Evolutionary conservation across 2,329 filamentous ascomycete genomes (phyloP), one percentile per base, ranked within the genome.

Genomic region (Aspergillus jensenii): DNA sequence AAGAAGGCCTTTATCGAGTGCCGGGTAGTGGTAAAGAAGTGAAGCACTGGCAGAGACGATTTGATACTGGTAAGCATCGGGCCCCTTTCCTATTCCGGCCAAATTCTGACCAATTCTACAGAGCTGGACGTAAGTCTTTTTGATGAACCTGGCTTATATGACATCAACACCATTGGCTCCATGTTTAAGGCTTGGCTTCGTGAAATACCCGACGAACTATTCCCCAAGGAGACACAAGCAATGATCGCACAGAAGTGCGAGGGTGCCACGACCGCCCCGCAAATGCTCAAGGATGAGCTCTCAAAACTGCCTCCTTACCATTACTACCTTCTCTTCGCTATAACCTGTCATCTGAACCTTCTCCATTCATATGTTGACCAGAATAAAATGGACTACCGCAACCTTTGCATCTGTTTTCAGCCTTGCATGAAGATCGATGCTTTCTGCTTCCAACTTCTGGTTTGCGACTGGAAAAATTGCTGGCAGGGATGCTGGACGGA

Each of bases 321-420:
- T 77, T 98, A 98, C 77, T 97, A 98, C 71, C 88, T 98, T 14
- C 86, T 98, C 6, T 98, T 98, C 73, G 93, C 93, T 67, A 96
- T 97, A 67, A 98, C 93, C 35, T 97, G 93, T 75, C 93, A 98
- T 69, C 87, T 98, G 49, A 96, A 92, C 67, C 84, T 97, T 25
- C 83, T 98, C 9, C 87, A 96, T 66, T 92, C 91, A 1, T 93
- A 96, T 74, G 90, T 92, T 23, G 91, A 96, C 63, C 93, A 93
- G 80, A 98, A 97, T 83, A 96, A 96, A 79, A 98, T 98, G 93
- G 91, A 96, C 71, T 96, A 93, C 72, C 87, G 91, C 70, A 97
- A 97, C 65, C 81, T 98, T 23, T 96, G 92, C 77, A 96, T 97
- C 67, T 98, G 93, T 78, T 97, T 97, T 76, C 92, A 96, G 75